These are phyloP conservation scores for Beauveria varroae DNA, from an alignment of 2,329 filamentous ascomycete genomes.

Conservation along the genomic window DNA sequence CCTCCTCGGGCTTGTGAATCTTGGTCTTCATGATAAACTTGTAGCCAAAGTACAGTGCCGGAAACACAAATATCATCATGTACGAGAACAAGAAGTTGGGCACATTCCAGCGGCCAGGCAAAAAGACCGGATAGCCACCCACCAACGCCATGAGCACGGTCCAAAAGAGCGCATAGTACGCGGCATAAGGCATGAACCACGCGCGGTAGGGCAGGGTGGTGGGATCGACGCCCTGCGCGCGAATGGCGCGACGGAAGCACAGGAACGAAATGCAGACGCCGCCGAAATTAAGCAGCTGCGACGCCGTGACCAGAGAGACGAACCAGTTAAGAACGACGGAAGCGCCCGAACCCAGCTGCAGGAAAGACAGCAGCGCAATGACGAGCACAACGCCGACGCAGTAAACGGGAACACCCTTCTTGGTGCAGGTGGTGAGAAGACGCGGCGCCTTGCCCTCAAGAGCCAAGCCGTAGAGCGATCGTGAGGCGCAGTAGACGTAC, in stretches of 20 bases:
- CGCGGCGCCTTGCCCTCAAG: conserved; percentile 59
- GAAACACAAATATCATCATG: conserved; percentile 65
- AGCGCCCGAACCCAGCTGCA: conserved; percentile 59
- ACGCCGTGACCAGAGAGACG: conserved; percentile 61
- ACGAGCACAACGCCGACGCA: conserved; percentile 59
- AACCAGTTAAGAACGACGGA: conserved; percentile 68
- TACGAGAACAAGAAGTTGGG: conserved; percentile 72
- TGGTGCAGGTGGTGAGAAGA: conserved; percentile 54
- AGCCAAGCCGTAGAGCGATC: conserved; percentile 60
- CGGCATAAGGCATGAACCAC: conserved; percentile 62
- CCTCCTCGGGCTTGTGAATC: conserved; percentile 46
- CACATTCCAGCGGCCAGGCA: conserved; percentile 60
- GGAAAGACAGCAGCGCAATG: conserved; percentile 64
- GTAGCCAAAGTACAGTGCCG: conserved; percentile 61
- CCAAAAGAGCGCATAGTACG: conserved; percentile 56
- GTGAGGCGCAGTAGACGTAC: conserved; percentile 56
- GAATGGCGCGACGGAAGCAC: conserved; percentile 61
- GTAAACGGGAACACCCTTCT: conserved; percentile 63
- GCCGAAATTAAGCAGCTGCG: conserved; percentile 65
- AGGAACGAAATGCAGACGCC: conserved; percentile 65
- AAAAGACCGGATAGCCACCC: conserved; percentile 68
- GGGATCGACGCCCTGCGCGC: conserved; percentile 61
- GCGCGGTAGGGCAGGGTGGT: conserved; percentile 63
- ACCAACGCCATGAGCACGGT: conserved; percentile 67
- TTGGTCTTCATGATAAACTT: conserved; percentile 61